Evolutionary conservation across 2,329 filamentous ascomycete species (phyloP).

Genomic region (Emericellopsis cladophorae): DNA sequence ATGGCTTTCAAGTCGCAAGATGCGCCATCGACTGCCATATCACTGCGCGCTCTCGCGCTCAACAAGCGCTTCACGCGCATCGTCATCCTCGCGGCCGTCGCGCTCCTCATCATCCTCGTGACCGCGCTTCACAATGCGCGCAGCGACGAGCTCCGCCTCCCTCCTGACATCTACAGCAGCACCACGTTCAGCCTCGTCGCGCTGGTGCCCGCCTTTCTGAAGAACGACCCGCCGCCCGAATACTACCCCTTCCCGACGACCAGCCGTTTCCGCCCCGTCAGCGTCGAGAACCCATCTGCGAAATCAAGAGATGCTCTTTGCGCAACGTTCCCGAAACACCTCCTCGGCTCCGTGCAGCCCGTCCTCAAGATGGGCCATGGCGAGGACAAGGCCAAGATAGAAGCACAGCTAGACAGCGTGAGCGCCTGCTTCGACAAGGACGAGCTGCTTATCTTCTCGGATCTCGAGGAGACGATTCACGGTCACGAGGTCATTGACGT

Average conservation of each 20-base stretch:
- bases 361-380: conserved; percentile 20
- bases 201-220: neutral
- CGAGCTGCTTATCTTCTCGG: conserved; percentile 35
- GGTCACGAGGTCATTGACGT: conserved; percentile 31
- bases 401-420: conserved; percentile 35
- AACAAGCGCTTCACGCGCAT: neutral
- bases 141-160: neutral
- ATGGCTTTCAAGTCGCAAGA: no score
- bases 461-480: conserved; percentile 30
- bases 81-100: neutral
- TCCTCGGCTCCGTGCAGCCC: conserved; percentile 15
- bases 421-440: conserved; percentile 32
- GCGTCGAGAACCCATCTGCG: conserved; percentile 9
- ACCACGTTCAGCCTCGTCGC: neutral
- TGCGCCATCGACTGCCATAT: no score
- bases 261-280: conserved; percentile 16
- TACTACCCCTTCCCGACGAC: conserved; percentile 14
- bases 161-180: neutral
- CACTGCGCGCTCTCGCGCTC: neutral
- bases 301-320: conserved; percentile 15
- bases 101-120: neutral
- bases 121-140: neutral
- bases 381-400: conserved; percentile 11
- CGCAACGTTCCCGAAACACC: conserved; percentile 16
- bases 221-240: neutral